Conservation (phyloP, 495 filamentous ascomycete species). For the Annulohypoxylon maeteangense region DNA sequence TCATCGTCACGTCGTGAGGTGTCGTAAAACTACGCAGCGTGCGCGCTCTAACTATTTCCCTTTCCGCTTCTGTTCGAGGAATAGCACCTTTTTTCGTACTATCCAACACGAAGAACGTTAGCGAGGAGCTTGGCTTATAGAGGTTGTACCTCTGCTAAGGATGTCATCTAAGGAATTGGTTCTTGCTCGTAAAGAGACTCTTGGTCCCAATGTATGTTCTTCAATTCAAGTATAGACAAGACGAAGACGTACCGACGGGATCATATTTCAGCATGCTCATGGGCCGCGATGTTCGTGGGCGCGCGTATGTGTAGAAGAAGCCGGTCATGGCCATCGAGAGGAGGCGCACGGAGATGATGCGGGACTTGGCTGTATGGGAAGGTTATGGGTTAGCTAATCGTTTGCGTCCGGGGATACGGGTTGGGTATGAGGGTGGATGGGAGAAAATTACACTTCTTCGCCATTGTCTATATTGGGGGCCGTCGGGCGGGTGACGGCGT, state of each 20-base stretch:
- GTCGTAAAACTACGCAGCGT: conserved; percentile 18
- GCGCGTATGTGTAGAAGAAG: conserved; percentile 89
- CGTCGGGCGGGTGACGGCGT: conserved; percentile 8
- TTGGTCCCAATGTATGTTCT: neutral
- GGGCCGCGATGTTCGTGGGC: conserved; percentile 81
- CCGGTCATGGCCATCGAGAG: conserved; percentile 99
- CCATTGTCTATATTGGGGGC: conserved; percentile 26
- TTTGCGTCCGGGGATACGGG: neutral
- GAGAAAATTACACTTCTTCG: conserved; percentile 33
- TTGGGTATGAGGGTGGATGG: neutral
- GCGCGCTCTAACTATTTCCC: conserved; percentile 41
- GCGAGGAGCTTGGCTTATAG: neutral
- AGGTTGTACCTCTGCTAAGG: neutral
- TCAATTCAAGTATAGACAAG: neutral
- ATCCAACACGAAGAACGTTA: conserved; percentile 12
- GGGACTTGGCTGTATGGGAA: conserved; percentile 78
- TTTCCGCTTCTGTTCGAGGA: conserved; percentile 85
- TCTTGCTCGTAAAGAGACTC: neutral
- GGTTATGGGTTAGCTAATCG: conserved; percentile 18
- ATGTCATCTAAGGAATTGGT: neutral
- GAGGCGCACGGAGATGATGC: conserved; percentile 90
- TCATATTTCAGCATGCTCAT: conserved; percentile 99
- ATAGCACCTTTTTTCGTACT: conserved; percentile 91
- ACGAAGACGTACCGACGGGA: conserved; percentile 81
- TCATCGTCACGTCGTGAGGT: conserved; percentile 13